phyloP scores from a whole-genome alignment of 352 stramenopile species.

The Phytophthora melonis region DNA sequence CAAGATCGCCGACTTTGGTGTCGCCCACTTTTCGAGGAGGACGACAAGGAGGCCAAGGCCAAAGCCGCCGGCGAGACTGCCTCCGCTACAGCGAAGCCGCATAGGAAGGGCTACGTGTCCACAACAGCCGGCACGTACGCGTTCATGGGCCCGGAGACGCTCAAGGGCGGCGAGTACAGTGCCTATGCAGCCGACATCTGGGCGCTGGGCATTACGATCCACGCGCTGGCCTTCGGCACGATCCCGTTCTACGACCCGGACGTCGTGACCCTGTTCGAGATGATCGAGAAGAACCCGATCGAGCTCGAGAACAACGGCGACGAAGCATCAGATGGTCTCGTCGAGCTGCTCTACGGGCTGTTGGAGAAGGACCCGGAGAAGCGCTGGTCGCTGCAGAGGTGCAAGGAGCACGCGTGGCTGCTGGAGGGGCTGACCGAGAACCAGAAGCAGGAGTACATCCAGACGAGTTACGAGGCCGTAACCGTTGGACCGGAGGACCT shows the following conservation, averaged over 20 bases:
- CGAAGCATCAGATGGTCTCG: slow-evolving; percentile 47
- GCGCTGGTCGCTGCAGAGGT: slow-evolving; percentile 73
- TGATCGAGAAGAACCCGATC: slow-evolving; percentile 74
- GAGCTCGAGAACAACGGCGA: slow-evolving; percentile 44
- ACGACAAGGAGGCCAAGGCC: slow-evolving; percentile 40
- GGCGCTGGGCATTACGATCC: slow-evolving; percentile 87
- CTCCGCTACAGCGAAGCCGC: slow-evolving; percentile 23
- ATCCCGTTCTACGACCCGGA: slow-evolving; percentile 89
- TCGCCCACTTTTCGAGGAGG: slow-evolving; percentile 83
- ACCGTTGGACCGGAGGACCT: slow-evolving; percentile 70
- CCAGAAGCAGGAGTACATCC: slow-evolving; percentile 54
- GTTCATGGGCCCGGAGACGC: slow-evolving; percentile 86
- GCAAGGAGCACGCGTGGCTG: slow-evolving; percentile 79
- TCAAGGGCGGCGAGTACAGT: slow-evolving; percentile 81
- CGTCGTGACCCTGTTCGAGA: slow-evolving; percentile 85
- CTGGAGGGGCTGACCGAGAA: slow-evolving; percentile 57
- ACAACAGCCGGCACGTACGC: slow-evolving; percentile 86
- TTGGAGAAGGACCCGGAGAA: slow-evolving; percentile 80
- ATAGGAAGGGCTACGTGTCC: slow-evolving; percentile 81
- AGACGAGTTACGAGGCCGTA: slow-evolving; percentile 62
- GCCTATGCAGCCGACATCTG: slow-evolving; percentile 89
- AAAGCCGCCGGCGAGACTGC: slow-evolving; percentile 15
- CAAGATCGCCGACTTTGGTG: slow-evolving; percentile 90
- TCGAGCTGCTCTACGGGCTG: slow-evolving; percentile 64
- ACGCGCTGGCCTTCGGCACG: slow-evolving; percentile 79